Evolutionary conservation across 768 basidiomycete genomes (phyloP).

Genomic region (Wakefieldia striispora): DNA sequence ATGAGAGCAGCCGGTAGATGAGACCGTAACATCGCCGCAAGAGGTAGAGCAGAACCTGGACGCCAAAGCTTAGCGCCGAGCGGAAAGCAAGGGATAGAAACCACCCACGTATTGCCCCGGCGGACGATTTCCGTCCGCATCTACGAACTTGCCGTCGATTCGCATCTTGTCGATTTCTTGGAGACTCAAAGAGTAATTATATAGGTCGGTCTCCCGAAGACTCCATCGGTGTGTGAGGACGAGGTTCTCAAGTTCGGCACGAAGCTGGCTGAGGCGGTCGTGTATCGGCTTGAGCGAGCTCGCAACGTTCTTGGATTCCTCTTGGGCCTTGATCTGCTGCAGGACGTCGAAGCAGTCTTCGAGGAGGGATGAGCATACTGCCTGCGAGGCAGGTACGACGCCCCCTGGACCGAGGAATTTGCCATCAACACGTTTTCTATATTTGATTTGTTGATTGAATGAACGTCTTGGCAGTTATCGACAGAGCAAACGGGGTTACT

Average conservation of each 20-base stretch:
- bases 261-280: conserved; percentile 84
- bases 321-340: conserved; percentile 92
- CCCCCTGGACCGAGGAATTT: conserved; percentile 93
- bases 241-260: conserved; percentile 85
- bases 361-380: conserved; percentile 84
- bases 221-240: conserved; percentile 97
- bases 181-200: conserved; percentile 89
- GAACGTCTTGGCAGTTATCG: conserved; percentile 19
- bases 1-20: conserved; percentile 89
- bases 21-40: conserved; percentile 94
- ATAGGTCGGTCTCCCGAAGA: conserved; percentile 88
- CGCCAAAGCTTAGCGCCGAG: background rate
- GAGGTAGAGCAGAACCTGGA: conserved; percentile 87
- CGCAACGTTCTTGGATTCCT: conserved; percentile 86
- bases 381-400: conserved; percentile 87
- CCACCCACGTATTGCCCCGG: conserved; percentile 88
- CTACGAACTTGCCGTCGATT: conserved; percentile 95
- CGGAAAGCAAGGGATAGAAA: background rate
- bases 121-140: conserved; percentile 88
- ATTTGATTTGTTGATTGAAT: background rate
- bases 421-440: conserved; percentile 88
- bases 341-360: conserved; percentile 96
- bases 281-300: conserved; percentile 88
- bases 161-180: conserved; percentile 98
- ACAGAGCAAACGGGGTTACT: conserved; percentile 44